These are phyloP conservation scores for Pugionium dolabratum DNA, from an alignment of 345 rosid genomes.

Conservation along the genomic window DNA sequence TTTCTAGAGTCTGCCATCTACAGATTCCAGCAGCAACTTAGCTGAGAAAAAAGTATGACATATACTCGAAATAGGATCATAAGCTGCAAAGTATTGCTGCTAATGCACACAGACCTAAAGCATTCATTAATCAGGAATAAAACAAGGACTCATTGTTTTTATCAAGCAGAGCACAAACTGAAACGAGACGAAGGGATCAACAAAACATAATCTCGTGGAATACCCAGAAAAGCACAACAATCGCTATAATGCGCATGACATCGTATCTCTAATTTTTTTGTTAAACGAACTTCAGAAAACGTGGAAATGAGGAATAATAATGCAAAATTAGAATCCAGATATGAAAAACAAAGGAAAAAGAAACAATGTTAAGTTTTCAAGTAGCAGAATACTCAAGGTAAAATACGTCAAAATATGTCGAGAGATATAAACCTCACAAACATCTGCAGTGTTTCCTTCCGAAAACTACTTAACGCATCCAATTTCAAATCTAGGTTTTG, in stretches of 20 bases:
- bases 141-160: not conserved
- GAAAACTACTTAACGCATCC: not conserved
- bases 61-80: constrained; percentile 8
- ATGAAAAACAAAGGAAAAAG: not conserved
- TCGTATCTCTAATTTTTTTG: not conserved
- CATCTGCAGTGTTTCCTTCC: not conserved
- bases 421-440: not conserved
- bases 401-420: not conserved
- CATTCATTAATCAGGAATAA: constrained; percentile 3
- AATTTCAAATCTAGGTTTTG: constrained; percentile 29
- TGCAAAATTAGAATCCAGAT: not conserved
- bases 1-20: constrained; percentile 67
- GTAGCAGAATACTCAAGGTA: not conserved
- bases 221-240: not conserved
- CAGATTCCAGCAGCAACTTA: constrained; percentile 24
- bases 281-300: not conserved
- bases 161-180: not conserved
- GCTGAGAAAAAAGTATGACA: not conserved
- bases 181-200: constrained; percentile 1
- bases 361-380: not conserved
- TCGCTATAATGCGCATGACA: not conserved
- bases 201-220: constrained; percentile 5
- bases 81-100: not conserved
- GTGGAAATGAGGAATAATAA: not conserved
- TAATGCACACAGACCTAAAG: not conserved